Evolutionary conservation across 2,329 filamentous ascomycete species (phyloP).

Genomic region (Cadophora gregata): DNA sequence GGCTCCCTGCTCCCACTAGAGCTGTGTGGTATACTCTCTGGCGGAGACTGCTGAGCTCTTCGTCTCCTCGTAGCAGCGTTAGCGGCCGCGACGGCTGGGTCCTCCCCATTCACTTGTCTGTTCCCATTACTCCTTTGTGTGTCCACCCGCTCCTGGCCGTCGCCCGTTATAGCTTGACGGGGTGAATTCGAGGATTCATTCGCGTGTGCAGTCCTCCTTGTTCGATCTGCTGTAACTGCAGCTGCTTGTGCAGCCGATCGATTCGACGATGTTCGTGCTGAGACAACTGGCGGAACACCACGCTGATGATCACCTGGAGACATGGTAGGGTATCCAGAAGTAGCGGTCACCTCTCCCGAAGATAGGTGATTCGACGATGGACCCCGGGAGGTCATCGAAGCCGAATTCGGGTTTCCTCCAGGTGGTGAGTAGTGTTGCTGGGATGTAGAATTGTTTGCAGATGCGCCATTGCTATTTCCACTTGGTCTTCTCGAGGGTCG

Average conservation of each 20-base stretch:
- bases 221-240: slow-evolving; percentile 43
- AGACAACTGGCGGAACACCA: slow-evolving; percentile 74
- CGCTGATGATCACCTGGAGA: slow-evolving; percentile 56
- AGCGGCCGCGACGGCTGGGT: slow-evolving; percentile 45
- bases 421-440: slow-evolving; percentile 41
- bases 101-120: slow-evolving; percentile 50
- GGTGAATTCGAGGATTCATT: slow-evolving; percentile 38
- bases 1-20: slow-evolving; percentile 49
- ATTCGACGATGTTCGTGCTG: slow-evolving; percentile 82
- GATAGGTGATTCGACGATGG: slow-evolving; percentile 44
- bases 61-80: slow-evolving; percentile 53
- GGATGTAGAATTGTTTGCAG: slow-evolving; percentile 37
- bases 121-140: slow-evolving; percentile 47
- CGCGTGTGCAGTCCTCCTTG: slow-evolving; percentile 35
- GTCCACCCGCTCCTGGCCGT: slow-evolving; percentile 37
- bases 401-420: slow-evolving; percentile 30
- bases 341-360: slow-evolving; percentile 50
- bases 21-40: slow-evolving; percentile 51
- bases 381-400: slow-evolving; percentile 30
- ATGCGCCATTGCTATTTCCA: slow-evolving; percentile 55
- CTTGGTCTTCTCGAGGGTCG: slow-evolving; percentile 60
- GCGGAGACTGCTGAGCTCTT: slow-evolving; percentile 51
- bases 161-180: slow-evolving; percentile 31
- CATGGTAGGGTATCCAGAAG: slow-evolving; percentile 44
- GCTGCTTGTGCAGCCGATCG: slow-evolving; percentile 50